Evolutionary conservation across 2,329 filamentous ascomycete species (phyloP).

Genomic region (Colletotrichum sp.): DNA sequence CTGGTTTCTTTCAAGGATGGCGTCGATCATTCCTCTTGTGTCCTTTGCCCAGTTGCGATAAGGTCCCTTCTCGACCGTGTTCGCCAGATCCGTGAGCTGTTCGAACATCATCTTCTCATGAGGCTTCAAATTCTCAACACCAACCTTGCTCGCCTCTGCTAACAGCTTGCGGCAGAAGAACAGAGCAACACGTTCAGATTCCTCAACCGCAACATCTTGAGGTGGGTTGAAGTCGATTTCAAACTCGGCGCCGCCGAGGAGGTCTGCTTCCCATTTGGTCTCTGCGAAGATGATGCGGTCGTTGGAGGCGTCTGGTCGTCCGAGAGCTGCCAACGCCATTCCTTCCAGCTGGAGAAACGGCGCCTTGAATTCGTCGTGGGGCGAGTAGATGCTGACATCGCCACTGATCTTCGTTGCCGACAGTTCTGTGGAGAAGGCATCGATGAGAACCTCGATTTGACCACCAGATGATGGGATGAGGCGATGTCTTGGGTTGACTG

Average conservation of each 20-base stretch:
- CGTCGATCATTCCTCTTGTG: neutral
- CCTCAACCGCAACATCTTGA: neutral
- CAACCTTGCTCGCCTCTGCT: neutral
- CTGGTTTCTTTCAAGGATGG: neutral
- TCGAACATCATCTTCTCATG: neutral
- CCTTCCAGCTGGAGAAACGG: neutral
- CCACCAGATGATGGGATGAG: neutral
- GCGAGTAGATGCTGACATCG: neutral
- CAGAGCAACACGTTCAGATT: neutral
- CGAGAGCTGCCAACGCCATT: neutral
- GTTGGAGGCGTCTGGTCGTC: neutral
- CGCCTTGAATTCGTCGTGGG: neutral
- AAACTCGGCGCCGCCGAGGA: neutral
- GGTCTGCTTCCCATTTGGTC: neutral
- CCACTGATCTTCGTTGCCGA: neutral
- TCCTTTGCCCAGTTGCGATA: neutral
- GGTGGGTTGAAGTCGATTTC: neutral
- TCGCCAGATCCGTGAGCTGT: neutral
- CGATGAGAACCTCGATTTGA: neutral
- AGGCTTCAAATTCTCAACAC: neutral
- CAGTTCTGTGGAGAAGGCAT: neutral
- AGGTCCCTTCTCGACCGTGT: neutral
- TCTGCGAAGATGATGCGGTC: slow-evolving; percentile 1
- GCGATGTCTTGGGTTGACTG: neutral
- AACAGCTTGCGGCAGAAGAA: neutral